Conservation (phyloP, 345 rosid species). For the Gossypium arboreum region DNA sequence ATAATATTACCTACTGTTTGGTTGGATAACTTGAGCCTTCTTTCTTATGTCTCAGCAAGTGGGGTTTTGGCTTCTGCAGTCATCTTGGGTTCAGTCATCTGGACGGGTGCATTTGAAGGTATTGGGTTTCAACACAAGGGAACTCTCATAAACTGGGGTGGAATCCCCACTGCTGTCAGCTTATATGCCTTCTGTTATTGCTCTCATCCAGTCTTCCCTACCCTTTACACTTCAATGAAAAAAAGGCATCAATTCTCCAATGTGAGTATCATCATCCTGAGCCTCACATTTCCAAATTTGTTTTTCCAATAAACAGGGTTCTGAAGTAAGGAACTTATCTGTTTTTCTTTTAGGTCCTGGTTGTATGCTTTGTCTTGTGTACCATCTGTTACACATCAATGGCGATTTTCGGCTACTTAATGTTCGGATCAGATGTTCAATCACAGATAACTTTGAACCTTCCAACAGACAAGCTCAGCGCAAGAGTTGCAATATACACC, state of each 20-base stretch:
- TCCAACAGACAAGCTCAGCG: slow-evolving; percentile 38
- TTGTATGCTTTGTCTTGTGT: slow-evolving; percentile 50
- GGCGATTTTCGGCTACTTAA: slow-evolving; percentile 55
- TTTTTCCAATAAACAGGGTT: neutral
- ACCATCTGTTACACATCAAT: slow-evolving; percentile 50
- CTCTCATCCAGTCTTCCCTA: slow-evolving; percentile 90
- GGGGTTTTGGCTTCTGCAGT: slow-evolving; percentile 81
- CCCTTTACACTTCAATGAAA: slow-evolving; percentile 74
- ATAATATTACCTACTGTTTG: slow-evolving; percentile 74
- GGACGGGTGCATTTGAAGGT: slow-evolving; percentile 70
- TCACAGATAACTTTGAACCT: slow-evolving; percentile 59
- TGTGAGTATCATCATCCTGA: slow-evolving; percentile 41
- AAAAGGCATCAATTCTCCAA: slow-evolving; percentile 71
- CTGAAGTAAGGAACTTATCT: neutral
- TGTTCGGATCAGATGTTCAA: slow-evolving; percentile 45
- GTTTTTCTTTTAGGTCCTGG: slow-evolving; percentile 36
- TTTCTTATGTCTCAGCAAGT: slow-evolving; percentile 85
- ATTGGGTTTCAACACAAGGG: slow-evolving; percentile 60
- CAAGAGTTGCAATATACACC: slow-evolving; percentile 60
- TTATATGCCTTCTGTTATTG: slow-evolving; percentile 86
- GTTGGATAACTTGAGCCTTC: slow-evolving; percentile 68
- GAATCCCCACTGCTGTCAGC: slow-evolving; percentile 76
- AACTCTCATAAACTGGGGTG: slow-evolving; percentile 38
- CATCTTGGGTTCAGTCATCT: slow-evolving; percentile 63
- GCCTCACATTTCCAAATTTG: neutral